Evolutionary conservation across 75 land plant species (phyloP), one percentile per base, ranked within the genome.

Genomic region (Pinus tabuliformis): DNA sequence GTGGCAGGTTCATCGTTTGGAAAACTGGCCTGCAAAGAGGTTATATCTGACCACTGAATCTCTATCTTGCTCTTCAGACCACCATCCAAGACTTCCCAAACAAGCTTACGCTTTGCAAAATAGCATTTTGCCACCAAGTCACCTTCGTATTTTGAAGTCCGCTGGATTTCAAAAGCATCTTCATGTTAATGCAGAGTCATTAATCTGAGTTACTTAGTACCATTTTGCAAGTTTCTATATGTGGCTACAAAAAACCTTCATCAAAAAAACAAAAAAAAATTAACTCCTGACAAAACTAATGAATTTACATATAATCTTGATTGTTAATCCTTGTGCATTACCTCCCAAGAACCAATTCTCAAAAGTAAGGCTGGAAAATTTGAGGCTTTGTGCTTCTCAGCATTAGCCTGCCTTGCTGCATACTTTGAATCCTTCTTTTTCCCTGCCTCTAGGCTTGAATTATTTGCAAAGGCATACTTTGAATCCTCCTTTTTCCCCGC

Each of bases 81-180:
- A 20, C 78, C 83, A 24, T 92, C 90, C 68, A 96, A 65, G 30
- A 96, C 85, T 66, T 96, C 99, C 99, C 99, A 96, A 37, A 96
- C 98, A 56, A 96, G 78, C 66, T 94, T 92, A 15, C 78, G 83
- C 82, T 96, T 96, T 11, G 98, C 98, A 80, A 79, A 96, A 72
- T 96, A 96, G 77, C 87, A 89, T 68, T 96, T 96, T 1, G 89
- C 93, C 4, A 94, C 91, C 80, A 96, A 81, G 68, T 94, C 95
- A 7, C 95, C 98, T 83, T 87, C 90, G 77, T 83, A 56, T 21
- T 58, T 72, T 26, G 87, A 73, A 17, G 62, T 79, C 17, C 80
- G 52, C 93, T 91, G 83, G 57, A 30, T 22, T 20, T 20, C n/a
- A 11, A 9, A 49, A 49, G 54, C 54, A 49, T 49, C 12, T 42